Conservation (phyloP, 1,284 basidiomycete species). For the Puccinia triticina region DNA sequence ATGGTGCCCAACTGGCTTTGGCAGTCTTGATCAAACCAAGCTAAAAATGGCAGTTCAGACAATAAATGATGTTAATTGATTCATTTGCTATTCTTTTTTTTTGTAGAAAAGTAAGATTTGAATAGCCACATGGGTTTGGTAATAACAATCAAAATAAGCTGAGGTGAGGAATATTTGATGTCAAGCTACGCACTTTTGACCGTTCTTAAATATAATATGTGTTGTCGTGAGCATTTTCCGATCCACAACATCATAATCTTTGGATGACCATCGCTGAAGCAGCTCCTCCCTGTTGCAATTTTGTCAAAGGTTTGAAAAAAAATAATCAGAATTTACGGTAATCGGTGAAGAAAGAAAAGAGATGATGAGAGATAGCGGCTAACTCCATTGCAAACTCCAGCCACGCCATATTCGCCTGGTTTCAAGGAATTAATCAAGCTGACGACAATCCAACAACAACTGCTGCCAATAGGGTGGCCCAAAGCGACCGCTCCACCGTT, state of each 20-base stretch:
- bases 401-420: constrained; percentile 91
- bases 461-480: no score
- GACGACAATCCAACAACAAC: no score
- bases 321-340: not conserved
- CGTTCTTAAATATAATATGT: not conserved
- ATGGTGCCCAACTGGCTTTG: no score
- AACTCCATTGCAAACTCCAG: constrained; percentile 96
- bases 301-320: not conserved
- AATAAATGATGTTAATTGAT: no score
- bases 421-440: no score
- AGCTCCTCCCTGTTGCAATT: constrained; percentile 35
- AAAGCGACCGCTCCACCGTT: no score
- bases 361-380: constrained; percentile 59
- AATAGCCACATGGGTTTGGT: no score
- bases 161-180: not conserved
- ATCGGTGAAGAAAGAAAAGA: not conserved
- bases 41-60: no score
- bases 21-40: no score
- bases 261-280: constrained; percentile 49
- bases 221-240: not conserved
- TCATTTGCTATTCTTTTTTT: no score
- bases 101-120: not conserved
- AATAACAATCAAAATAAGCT: not conserved
- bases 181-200: not conserved
- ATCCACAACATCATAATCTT: constrained; percentile 24